phyloP scores from a whole-genome alignment of 2,329 filamentous ascomycete genomes.

The Macrophomina phaseolina region DNA sequence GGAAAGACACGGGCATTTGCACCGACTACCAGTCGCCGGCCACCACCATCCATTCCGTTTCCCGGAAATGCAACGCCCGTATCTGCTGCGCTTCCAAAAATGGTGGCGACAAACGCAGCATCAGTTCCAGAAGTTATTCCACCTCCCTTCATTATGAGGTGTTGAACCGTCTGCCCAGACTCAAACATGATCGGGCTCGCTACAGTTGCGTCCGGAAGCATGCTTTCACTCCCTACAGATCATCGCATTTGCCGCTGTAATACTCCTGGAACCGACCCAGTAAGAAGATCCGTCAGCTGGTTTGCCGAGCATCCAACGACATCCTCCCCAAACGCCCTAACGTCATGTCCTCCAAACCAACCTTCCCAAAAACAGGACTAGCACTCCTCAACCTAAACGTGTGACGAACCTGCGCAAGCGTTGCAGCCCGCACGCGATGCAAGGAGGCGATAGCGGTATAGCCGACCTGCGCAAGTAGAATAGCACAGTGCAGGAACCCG shows the following conservation, averaged over 20 bases:
- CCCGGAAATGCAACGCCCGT: not conserved
- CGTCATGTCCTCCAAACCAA: not conserved
- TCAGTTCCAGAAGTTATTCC: too few species aligned
- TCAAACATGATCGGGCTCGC: too few species aligned
- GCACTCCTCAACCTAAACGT: not conserved
- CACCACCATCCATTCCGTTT: not conserved
- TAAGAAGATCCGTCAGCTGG: not conserved
- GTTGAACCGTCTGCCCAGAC: too few species aligned
- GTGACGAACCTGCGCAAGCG: conserved; percentile 9
- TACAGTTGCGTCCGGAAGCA: too few species aligned
- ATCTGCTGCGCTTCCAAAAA: not conserved
- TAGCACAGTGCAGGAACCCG: not conserved
- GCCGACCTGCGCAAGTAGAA: not conserved
- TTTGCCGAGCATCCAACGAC: not conserved
- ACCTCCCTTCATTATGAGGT: too few species aligned
- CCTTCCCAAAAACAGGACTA: not conserved
- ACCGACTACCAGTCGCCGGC: not conserved
- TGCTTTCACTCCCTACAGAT: too few species aligned
- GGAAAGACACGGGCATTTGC: not conserved
- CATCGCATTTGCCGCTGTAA: too few species aligned
- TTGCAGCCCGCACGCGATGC: not conserved
- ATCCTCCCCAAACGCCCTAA: not conserved
- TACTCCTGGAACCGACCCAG: too few species aligned
- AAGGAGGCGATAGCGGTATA: not conserved
- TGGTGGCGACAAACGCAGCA: too few species aligned